phyloP scores from a whole-genome alignment of 106 monocot species.

The Allium sativum region DNA sequence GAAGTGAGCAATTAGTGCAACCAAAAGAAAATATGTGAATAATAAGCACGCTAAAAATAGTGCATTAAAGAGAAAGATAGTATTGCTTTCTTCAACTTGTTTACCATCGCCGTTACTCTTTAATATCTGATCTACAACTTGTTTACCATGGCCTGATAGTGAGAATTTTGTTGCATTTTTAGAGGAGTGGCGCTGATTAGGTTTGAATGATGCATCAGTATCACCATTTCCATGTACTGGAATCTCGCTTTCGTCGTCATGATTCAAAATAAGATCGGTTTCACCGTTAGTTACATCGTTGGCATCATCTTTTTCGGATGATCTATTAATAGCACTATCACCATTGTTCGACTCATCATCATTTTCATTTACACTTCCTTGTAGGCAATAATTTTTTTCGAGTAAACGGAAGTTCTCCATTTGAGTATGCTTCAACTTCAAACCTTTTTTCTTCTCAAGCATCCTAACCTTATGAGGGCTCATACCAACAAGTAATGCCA shows the following conservation, averaged over 20 bases:
- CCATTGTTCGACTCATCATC: conserved; percentile 6
- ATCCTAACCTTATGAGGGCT: conserved; percentile 70
- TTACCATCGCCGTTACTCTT: conserved; percentile 59
- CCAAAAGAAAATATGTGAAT: too few relatives aligned
- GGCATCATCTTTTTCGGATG: conserved; percentile 8
- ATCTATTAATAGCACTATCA: background rate
- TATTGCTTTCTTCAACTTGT: too few relatives aligned
- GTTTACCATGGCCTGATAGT: conserved; percentile 83
- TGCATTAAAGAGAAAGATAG: too few relatives aligned
- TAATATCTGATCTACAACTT: conserved; percentile 71
- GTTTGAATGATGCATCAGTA: background rate
- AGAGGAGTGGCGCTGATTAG: conserved; percentile 13
- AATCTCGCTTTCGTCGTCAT: conserved; percentile 11
- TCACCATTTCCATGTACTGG: conserved; percentile 5
- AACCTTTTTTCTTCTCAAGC: conserved; percentile 71
- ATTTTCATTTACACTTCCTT: conserved; percentile 11
- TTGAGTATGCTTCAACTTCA: conserved; percentile 23
- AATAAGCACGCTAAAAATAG: too few relatives aligned
- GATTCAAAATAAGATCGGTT: background rate
- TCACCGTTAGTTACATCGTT: conserved; percentile 7
- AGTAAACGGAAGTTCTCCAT: background rate
- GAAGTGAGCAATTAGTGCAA: too few relatives aligned
- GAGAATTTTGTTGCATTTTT: conserved; percentile 47
- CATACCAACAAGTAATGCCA: conserved; percentile 86
- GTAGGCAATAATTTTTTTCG: conserved; percentile 4